These are phyloP conservation scores for Russula olivacea DNA, from an alignment of 768 basidiomycete genomes.

Conservation along the genomic window DNA sequence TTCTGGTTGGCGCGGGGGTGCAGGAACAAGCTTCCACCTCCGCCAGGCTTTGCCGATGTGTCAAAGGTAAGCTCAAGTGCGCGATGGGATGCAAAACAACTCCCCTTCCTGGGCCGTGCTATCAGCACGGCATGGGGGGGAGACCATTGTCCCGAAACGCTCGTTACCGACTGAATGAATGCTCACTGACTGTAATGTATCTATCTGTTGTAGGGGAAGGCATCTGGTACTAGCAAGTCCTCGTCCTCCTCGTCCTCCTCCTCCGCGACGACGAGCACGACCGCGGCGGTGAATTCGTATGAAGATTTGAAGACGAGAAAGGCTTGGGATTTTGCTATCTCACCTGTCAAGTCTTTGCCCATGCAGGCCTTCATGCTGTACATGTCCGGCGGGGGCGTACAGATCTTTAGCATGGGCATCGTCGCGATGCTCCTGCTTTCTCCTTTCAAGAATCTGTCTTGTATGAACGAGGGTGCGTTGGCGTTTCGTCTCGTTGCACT, in stretches of 20 bases:
- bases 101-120: too few relatives aligned
- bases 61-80: constrained; percentile 12
- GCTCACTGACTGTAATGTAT: neutral
- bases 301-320: constrained; percentile 67
- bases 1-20: neutral
- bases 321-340: constrained; percentile 80
- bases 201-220: constrained; percentile 35
- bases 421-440: constrained; percentile 86
- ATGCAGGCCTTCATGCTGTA: constrained; percentile 99
- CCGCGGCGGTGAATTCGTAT: constrained; percentile 37
- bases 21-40: constrained; percentile 11
- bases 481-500: neutral
- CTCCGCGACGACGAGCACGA: too few relatives aligned
- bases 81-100: neutral
- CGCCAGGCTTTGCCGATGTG: constrained; percentile 16
- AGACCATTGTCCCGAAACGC: too few relatives aligned
- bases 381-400: constrained; percentile 94
- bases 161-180: neutral
- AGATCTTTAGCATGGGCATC: constrained; percentile 96
- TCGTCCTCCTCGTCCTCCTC: constrained; percentile 12
- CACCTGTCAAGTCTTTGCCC: constrained; percentile 84
- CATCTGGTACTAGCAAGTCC: constrained; percentile 33
- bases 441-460: constrained; percentile 78
- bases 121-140: too few relatives aligned
- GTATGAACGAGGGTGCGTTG: constrained; percentile 68